These are phyloP conservation scores for Jamesozyma piceae DNA, from an alignment of 805 yeast species.

Conservation along the genomic window DNA sequence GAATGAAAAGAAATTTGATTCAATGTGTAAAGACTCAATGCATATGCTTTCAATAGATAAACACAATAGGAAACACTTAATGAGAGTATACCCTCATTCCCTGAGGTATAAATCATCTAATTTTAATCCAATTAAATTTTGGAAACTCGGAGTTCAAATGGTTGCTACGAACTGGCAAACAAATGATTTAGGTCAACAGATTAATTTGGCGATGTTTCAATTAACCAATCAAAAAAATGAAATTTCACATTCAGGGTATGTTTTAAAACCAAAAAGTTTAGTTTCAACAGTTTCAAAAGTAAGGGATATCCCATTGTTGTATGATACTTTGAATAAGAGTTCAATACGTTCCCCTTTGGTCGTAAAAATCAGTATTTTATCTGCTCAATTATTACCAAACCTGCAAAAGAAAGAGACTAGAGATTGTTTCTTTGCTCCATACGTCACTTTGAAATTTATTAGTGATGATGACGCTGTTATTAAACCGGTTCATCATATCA, in stretches of 20 bases:
- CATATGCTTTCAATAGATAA: slow-evolving; percentile 51
- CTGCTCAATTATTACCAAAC: slow-evolving; percentile 80
- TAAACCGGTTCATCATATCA: slow-evolving; percentile 13
- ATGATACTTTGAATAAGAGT: slow-evolving; percentile 10
- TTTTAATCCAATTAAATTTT: slow-evolving; percentile 66
- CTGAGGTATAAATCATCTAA: slow-evolving; percentile 70
- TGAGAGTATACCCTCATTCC: slow-evolving; percentile 84
- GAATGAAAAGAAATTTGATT: slow-evolving; percentile 59
- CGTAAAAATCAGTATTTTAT: slow-evolving; percentile 43
- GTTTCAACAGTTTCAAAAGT: slow-evolving; percentile 23
- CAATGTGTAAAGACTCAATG: slow-evolving; percentile 53
- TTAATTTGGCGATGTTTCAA: slow-evolving; percentile 76
- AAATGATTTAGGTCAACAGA: slow-evolving; percentile 77
- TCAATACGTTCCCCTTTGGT: slow-evolving; percentile 6
- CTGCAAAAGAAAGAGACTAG: slow-evolving; percentile 40
- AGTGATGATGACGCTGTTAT: slow-evolving; percentile 9
- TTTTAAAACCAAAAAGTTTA: slow-evolving; percentile 56
- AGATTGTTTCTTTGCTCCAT: slow-evolving; percentile 17
- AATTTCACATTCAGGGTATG: slow-evolving; percentile 50
- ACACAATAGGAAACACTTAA: slow-evolving; percentile 66
- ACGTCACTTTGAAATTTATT: slow-evolving; percentile 18
- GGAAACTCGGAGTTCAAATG: slow-evolving; percentile 86
- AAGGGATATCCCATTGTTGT: slow-evolving; percentile 20
- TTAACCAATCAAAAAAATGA: slow-evolving; percentile 34
- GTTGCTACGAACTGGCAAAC: slow-evolving; percentile 98